A percentile compares a stretch with the other conserved stretches of the same genome.
Evolutionary conservation across 2,329 filamentous ascomycete genomes (phyloP).

Genomic region (Penicillium sp.): DNA sequence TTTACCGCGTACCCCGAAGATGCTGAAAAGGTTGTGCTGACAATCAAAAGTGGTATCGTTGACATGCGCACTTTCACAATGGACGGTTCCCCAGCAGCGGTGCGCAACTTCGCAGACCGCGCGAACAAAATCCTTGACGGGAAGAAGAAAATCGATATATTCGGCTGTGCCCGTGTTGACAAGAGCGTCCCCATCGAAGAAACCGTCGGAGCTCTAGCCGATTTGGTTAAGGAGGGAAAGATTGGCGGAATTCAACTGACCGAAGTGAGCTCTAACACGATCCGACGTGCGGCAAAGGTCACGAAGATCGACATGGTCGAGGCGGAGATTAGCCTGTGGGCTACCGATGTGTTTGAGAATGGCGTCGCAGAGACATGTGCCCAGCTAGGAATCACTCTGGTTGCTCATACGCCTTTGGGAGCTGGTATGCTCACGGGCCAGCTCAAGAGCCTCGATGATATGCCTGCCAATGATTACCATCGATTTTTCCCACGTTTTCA

Average conservation of each 20-base stretch:
- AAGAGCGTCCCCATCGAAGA: slow-evolving; percentile 49
- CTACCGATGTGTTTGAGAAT: slow-evolving; percentile 50
- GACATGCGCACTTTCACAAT: slow-evolving; percentile 35
- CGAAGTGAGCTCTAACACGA: slow-evolving; percentile 37
- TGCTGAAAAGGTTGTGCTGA: slow-evolving; percentile 27
- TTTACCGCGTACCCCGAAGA: slow-evolving; percentile 30
- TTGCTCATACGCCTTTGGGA: too few relatives aligned
- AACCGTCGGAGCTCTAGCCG: slow-evolving; percentile 31
- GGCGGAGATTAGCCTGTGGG: slow-evolving; percentile 56
- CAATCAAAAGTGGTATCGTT: slow-evolving; percentile 29
- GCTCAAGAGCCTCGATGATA: too few relatives aligned
- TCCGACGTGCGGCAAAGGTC: slow-evolving; percentile 40
- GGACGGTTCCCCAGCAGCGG: slow-evolving; percentile 51
- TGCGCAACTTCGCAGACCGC: slow-evolving; percentile 57
- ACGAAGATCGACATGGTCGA: slow-evolving; percentile 51
- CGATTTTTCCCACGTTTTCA: too few relatives aligned
- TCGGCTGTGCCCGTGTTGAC: slow-evolving; percentile 57
- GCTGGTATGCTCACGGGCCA: too few relatives aligned
- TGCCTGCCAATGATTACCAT: too few relatives aligned
- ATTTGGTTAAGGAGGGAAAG: slow-evolving; percentile 36
- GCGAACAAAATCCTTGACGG: slow-evolving; percentile 50
- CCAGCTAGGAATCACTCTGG: slow-evolving; percentile 66
- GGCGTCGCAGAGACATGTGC: slow-evolving; percentile 56
- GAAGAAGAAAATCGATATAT: slow-evolving; percentile 60
- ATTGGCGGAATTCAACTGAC: slow-evolving; percentile 40